These are phyloP conservation scores for Brachypodium distachyon DNA, from an alignment of 202 grass and related monocot genomes.

Conservation along the genomic window DNA sequence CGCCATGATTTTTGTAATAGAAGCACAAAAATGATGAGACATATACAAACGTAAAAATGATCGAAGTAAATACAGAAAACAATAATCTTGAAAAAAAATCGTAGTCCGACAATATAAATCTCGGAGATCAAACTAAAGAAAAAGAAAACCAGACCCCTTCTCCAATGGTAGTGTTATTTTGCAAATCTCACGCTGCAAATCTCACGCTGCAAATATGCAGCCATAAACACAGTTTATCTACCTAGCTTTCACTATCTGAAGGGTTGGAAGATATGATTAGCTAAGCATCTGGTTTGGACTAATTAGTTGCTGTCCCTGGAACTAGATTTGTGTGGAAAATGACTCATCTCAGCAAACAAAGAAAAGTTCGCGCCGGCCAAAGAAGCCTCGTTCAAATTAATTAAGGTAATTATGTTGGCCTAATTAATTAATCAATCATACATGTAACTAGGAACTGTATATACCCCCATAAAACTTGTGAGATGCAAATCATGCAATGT, in stretches of 20 bases:
- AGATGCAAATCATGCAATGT: too few species aligned
- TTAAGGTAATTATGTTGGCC: not conserved
- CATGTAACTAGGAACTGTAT: not conserved
- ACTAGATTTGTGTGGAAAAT: slow-evolving; percentile 29
- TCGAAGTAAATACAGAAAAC: too few species aligned
- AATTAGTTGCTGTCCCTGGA: not conserved
- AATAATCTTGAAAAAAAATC: too few species aligned
- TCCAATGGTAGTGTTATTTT: too few species aligned
- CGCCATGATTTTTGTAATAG: too few species aligned
- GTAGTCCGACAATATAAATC: too few species aligned
- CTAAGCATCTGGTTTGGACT: not conserved
- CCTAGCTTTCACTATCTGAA: not conserved
- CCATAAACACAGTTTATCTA: not conserved
- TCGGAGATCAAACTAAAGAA: too few species aligned
- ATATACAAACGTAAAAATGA: too few species aligned
- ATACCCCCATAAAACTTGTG: too few species aligned
- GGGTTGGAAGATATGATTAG: not conserved
- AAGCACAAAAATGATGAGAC: too few species aligned
- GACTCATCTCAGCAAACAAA: not conserved
- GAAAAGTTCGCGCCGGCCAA: not conserved
- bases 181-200: too few species aligned
- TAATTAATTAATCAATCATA: not conserved
- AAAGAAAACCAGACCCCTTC: too few species aligned
- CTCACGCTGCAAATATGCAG: not conserved
- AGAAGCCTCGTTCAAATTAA: not conserved